Base-by-base conservation (phyloP, 2,329 filamentous ascomycete genomes). In the Diaporthe australafricana region DNA sequence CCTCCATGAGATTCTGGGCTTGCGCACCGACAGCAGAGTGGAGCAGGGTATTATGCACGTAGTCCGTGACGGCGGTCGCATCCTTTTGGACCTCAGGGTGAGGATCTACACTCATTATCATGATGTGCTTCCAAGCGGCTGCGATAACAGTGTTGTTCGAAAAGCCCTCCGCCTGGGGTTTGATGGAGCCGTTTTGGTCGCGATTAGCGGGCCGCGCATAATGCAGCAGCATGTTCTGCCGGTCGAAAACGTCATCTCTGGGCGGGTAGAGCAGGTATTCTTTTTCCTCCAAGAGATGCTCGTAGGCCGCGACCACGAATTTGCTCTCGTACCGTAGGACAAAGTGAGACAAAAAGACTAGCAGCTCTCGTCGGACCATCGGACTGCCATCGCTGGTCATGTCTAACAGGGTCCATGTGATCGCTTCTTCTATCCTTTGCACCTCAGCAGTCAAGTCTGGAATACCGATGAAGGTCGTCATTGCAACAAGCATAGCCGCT, bases 321-420 rank as follows among this genome's bases (percentile, higher is more conserved):
- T 97, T 97, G 80, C 91, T 94, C 83, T 97, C 93, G 79, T 98
- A 98, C 50, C 96, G 92, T 73, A 93, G 89, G 60, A 97, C 91
- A 78, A 98, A 98, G 35, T 93, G 92, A 0, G 96, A 98, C 76
- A 98, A 91, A 85, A 98, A 98, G 16, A 98, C 93, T 3, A 98
- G 85, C 47, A 98, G 87, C 82, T 99, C 96, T 79, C 95, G 97
- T 57, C 96, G 92, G 35, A 99, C 96, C 85, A 98, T 91, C 32
- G 95, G 94, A 78, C 95, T 98, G 42, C 96, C 96, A 81, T 99
- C 96, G 70, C 94, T 94, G 27, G 94, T 93, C 93, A 98, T 96
- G 73, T 96, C 91, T 52, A 98, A 87, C 52, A 98, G 89, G 16
- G 94, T 94, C 84, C 94, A 93, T 3, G 96, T 95, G 76, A 99